Evolutionary conservation across 176 grass and related monocot species (phyloP).

Genomic region (Sorghum bicolor): Sorghum_bicolor_NCBIv3 NC_012872.2:69008501-69009000

Average conservation of each 20-base stretch:
- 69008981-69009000: conserved; percentile 50
- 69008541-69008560: conserved; percentile 3
- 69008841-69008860: too few species aligned
- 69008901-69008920: neutral
- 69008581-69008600: conserved; percentile 51
- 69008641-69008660: too few species aligned
- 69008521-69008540: neutral
- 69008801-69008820: conserved; percentile 66
- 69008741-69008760: conserved; percentile 47
- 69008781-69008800: conserved; percentile 75
- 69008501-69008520: neutral
- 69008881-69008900: too few species aligned
- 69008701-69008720: neutral
- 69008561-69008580: conserved; percentile 31
- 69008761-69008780: conserved; percentile 43
- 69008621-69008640: neutral
- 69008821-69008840: too few species aligned
- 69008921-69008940: neutral
- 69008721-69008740: neutral
- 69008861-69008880: too few species aligned
- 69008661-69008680: neutral
- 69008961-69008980: neutral
- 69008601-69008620: too few species aligned
- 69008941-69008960: neutral
- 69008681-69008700: neutral